Conservation (phyloP, 1,139 yeast genomes). For the Candida glucosophila region DNA sequence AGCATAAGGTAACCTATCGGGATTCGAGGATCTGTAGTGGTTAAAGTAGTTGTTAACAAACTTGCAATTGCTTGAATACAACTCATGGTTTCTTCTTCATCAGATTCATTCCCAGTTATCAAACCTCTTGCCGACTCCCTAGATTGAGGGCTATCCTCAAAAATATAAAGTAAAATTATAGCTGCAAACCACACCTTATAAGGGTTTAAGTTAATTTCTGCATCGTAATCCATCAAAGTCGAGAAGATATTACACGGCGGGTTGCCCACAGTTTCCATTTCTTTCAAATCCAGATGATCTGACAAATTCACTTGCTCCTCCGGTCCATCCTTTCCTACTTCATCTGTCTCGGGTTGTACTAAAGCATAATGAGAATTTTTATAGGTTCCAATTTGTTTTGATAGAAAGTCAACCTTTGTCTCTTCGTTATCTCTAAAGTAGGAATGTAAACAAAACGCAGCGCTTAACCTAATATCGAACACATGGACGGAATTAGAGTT, state of each 20-base stretch:
- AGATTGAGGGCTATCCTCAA: constrained; percentile 48
- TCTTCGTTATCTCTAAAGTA: constrained; percentile 58
- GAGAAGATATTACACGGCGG: too few species aligned
- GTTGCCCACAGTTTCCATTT: constrained; percentile 31
- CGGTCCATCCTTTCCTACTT: constrained; percentile 14
- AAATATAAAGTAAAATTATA: constrained; percentile 51
- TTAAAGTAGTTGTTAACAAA: constrained; percentile 57
- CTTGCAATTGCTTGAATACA: constrained; percentile 77
- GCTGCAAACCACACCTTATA: constrained; percentile 84
- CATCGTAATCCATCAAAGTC: constrained; percentile 69
- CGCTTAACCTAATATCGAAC: constrained; percentile 72
- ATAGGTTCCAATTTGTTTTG: constrained; percentile 52
- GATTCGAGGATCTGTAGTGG: constrained; percentile 62
- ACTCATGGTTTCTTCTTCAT: constrained; percentile 68
- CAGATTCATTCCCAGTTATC: constrained; percentile 58
- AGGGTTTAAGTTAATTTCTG: constrained; percentile 71
- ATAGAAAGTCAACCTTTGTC: constrained; percentile 54
- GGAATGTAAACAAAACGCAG: constrained; percentile 58
- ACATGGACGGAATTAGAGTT: constrained; percentile 72
- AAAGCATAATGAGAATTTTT: too few species aligned
- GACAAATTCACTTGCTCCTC: constrained; percentile 4
- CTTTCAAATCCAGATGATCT: too few species aligned
- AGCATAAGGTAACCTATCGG: constrained; percentile 75
- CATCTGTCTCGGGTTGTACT: too few species aligned
- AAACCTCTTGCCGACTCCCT: constrained; percentile 44